Percentiles rank a stretch among this genome's conserved stretches.
Evolutionary conservation across 202 grass and related monocot species (phyloP).

Genomic region (Eragrostis tef): DNA sequence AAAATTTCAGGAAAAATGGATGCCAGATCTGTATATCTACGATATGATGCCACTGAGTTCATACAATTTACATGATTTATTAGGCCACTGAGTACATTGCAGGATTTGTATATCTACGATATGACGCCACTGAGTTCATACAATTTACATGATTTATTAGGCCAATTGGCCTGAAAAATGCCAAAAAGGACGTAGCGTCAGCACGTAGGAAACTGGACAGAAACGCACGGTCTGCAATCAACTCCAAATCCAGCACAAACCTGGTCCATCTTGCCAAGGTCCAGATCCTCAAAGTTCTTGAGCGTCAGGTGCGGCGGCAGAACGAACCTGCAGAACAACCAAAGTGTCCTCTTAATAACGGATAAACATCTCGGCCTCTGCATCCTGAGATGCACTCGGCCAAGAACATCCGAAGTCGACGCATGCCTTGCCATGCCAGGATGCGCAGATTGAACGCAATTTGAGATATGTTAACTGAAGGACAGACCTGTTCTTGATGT

Average conservation of each 20-base stretch:
- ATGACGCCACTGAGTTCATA: too few species aligned
- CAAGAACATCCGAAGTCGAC: not conserved
- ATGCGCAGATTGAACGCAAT: not conserved
- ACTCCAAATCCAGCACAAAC: constrained; percentile 29
- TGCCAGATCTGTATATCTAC: too few species aligned
- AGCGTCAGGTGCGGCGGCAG: constrained; percentile 73
- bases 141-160: too few species aligned
- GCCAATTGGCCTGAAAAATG: constrained; percentile 59
- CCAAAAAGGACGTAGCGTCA: constrained; percentile 4
- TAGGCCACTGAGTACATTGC: too few species aligned
- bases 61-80: too few species aligned
- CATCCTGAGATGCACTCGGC: not conserved
- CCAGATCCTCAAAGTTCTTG: constrained; percentile 80
- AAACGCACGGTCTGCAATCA: not conserved
- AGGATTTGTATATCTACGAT: too few species aligned
- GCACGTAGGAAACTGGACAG: not conserved
- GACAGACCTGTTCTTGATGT: constrained; percentile 82
- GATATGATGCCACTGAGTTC: too few species aligned
- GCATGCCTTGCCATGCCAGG: not conserved
- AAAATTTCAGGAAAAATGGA: constrained; percentile 8
- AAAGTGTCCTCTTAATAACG: not conserved
- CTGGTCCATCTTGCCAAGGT: constrained; percentile 84
- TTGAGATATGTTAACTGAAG: too few species aligned
- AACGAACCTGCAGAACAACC: constrained; percentile 58
- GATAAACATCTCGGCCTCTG: not conserved